Evolutionary conservation across 164 flowering plant genomes (phyloP).

Genomic region (Tetrastigma voinierianum): DNA sequence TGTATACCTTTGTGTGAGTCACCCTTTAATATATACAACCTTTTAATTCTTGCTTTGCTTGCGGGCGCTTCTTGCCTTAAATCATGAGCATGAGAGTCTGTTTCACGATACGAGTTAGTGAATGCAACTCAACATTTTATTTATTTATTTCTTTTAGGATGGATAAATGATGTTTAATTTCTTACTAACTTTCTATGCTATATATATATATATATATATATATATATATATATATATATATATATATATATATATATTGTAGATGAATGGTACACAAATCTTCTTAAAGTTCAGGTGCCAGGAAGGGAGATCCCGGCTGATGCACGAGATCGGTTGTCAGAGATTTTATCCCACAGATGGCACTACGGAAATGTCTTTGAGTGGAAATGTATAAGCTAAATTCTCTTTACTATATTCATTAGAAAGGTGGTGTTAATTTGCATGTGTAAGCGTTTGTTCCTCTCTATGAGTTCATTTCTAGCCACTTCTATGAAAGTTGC

Average conservation of each 20-base stretch:
- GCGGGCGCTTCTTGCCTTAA: constrained; percentile 95
- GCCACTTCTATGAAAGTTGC: background rate
- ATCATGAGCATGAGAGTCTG: constrained; percentile 74
- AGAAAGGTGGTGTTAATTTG: background rate
- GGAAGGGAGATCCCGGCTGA: constrained; percentile 89
- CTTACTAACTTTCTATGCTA: background rate
- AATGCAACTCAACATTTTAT: background rate
- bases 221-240: no score
- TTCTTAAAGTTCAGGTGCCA: constrained; percentile 84
- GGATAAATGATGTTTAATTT: background rate
- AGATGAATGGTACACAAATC: constrained; percentile 76
- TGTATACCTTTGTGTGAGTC: background rate
- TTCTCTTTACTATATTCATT: background rate
- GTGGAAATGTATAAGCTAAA: background rate
- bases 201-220: no score
- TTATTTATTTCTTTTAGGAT: background rate
- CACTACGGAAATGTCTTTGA: background rate
- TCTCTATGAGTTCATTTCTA: background rate
- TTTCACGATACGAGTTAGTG: constrained; percentile 86
- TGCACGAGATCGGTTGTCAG: constrained; percentile 66
- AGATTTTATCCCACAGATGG: constrained; percentile 58
- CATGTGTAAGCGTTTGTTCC: background rate
- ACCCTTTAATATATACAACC: background rate
- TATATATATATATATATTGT: no score
- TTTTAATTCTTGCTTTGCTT: constrained; percentile 9